These are phyloP conservation scores for Aaosphaeria arxii DNA, from an alignment of 2,329 filamentous ascomycete species.

Conservation along the genomic window DNA sequence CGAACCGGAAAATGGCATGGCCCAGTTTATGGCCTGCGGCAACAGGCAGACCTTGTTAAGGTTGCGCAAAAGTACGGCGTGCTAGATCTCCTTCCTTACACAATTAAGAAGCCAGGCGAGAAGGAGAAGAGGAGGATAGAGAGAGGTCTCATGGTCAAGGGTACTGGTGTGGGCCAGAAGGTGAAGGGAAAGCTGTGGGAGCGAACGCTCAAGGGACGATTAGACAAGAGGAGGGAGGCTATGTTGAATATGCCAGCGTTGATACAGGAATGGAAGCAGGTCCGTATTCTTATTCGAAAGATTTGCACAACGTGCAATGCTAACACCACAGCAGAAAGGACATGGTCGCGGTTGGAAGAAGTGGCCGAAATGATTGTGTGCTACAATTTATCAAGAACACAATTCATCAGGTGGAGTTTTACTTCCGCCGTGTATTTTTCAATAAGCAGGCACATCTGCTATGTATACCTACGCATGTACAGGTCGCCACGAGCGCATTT, in stretches of 20 bases:
- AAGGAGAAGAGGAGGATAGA: conserved; percentile 71
- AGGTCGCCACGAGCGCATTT: too few relatives aligned
- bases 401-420: too few relatives aligned
- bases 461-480: too few relatives aligned
- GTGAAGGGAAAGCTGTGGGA: conserved; percentile 97
- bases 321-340: conserved; percentile 52
- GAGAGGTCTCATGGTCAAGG: conserved; percentile 80
- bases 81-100: conserved; percentile 74
- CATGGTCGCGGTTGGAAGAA: conserved; percentile 74
- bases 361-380: conserved; percentile 52
- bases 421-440: too few relatives aligned
- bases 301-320: conserved; percentile 31
- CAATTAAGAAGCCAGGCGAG: conserved; percentile 70
- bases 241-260: conserved; percentile 94
- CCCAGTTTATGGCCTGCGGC: conserved; percentile 76
- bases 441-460: too few relatives aligned
- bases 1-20: conserved; percentile 79
- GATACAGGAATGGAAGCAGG: conserved; percentile 90
- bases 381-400: background rate
- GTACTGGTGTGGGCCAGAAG: conserved; percentile 85
- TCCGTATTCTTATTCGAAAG: conserved; percentile 42
- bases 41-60: conserved; percentile 89
- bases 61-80: conserved; percentile 76
- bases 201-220: conserved; percentile 74
- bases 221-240: conserved; percentile 85